Percentiles rank a stretch among this genome's conserved stretches.
Evolutionary conservation across 768 basidiomycete species (phyloP).

Genomic region (Tylopilus sp.): DNA sequence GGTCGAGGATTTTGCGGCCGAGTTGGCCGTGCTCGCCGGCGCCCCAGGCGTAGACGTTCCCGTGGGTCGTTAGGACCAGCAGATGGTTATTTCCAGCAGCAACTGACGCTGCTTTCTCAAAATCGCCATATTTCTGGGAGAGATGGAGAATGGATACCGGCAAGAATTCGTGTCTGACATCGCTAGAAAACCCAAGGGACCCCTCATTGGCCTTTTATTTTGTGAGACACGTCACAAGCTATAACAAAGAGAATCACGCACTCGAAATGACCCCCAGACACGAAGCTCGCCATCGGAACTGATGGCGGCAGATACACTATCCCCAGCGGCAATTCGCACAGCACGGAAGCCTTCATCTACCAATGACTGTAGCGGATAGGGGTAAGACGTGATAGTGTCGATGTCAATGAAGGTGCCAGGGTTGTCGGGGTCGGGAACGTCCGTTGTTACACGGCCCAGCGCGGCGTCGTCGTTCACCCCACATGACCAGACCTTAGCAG

Average conservation of each 20-base stretch:
- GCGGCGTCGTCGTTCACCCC: constrained; percentile 89
- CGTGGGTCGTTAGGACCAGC: constrained; percentile 83
- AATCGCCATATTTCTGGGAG: constrained; percentile 56
- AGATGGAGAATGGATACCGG: constrained; percentile 61
- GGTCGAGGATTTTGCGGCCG: constrained; percentile 84
- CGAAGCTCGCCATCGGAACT: constrained; percentile 75
- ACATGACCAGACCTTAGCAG: constrained; percentile 71
- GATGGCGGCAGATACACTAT: constrained; percentile 84
- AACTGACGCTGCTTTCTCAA: constrained; percentile 70
- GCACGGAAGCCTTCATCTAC: constrained; percentile 81
- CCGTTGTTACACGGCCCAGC: constrained; percentile 71
- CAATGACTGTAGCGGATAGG: constrained; percentile 65
- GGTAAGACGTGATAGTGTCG: constrained; percentile 49
- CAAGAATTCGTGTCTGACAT: constrained; percentile 60
- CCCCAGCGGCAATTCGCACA: constrained; percentile 79
- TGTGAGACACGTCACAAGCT: constrained; percentile 4
- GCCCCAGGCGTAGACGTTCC: constrained; percentile 86
- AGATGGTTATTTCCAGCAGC: constrained; percentile 88
- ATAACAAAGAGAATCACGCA: constrained; percentile 36
- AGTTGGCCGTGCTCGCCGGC: constrained; percentile 89
- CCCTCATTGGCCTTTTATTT: constrained; percentile 65
- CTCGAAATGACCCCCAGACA: constrained; percentile 90
- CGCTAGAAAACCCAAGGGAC: constrained; percentile 77
- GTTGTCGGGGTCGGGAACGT: constrained; percentile 56
- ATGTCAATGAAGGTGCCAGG: constrained; percentile 55